These are phyloP conservation scores for Chromera velia DNA, from an alignment of 73 alveolate genomes.

Conservation along the genomic window DNA sequence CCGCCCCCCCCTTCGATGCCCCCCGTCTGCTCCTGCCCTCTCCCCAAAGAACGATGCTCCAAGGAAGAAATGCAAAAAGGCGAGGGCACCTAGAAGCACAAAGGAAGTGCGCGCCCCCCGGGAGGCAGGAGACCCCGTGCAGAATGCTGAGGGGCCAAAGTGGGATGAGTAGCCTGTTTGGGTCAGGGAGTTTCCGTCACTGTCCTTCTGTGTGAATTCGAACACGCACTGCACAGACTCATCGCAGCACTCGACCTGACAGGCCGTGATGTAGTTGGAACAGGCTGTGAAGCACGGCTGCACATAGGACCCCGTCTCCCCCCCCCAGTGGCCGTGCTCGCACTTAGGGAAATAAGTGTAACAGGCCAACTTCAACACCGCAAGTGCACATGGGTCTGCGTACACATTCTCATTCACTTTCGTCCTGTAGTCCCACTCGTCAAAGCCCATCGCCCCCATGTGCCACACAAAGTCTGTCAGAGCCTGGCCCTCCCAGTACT, in stretches of 20 bases:
- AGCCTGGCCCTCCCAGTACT: no score
- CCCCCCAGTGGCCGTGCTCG: conserved; percentile 22
- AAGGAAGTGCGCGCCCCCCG: neutral
- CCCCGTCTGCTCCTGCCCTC: neutral
- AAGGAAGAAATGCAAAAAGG: neutral
- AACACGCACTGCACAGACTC: conserved; percentile 46
- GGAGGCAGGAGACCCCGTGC: conserved; percentile 32
- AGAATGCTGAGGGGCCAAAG: conserved; percentile 33
- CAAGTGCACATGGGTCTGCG: neutral
- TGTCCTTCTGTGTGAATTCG: neutral
- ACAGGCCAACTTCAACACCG: conserved; percentile 19
- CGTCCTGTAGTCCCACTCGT: no score
- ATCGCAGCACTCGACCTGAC: conserved; percentile 43
- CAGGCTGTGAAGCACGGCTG: conserved; percentile 38
- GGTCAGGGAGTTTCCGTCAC: neutral
- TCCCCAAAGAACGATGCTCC: neutral
- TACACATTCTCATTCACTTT: no score
- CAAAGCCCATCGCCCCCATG: no score
- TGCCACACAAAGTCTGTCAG: no score
- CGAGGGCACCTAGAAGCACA: neutral
- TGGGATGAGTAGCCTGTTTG: conserved; percentile 10
- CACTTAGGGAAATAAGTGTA: conserved; percentile 33
- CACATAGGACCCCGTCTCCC: conserved; percentile 20
- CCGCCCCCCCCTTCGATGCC: neutral
- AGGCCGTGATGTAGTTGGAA: conserved; percentile 28